Evolutionary conservation across 2,329 filamentous ascomycete genomes (phyloP).

Genomic region (Aspergillus puulaauensis): DNA sequence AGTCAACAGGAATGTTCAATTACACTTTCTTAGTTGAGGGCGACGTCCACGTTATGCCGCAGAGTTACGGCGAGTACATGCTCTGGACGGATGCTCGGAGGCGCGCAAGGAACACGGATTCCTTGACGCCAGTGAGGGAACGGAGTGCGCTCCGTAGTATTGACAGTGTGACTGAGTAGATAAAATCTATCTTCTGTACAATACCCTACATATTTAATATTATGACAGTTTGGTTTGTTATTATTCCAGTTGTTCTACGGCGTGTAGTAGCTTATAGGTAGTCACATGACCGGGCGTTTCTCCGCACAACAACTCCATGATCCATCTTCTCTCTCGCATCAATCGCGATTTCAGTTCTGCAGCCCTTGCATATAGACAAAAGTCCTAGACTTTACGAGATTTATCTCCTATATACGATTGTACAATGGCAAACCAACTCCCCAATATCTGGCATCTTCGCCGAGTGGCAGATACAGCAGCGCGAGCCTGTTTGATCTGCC

Average conservation of each 20-base stretch:
- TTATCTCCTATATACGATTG: neutral
- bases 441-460: slow-evolving; percentile 81
- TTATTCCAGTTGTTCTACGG: too few relatives aligned
- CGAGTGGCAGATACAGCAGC: slow-evolving; percentile 81
- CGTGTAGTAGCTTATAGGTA: neutral
- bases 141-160: slow-evolving; percentile 33
- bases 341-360: neutral
- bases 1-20: slow-evolving; percentile 72
- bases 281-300: slow-evolving; percentile 16
- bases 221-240: neutral
- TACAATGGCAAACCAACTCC: slow-evolving; percentile 40
- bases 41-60: slow-evolving; percentile 65
- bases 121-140: slow-evolving; percentile 38
- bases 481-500: slow-evolving; percentile 88
- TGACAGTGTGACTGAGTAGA: slow-evolving; percentile 42
- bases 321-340: neutral
- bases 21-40: slow-evolving; percentile 70
- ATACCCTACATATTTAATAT: neutral
- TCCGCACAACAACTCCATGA: slow-evolving; percentile 10
- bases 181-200: neutral
- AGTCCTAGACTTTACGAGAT: neutral
- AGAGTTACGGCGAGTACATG: slow-evolving; percentile 64
- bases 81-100: slow-evolving; percentile 62
- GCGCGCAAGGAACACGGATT: slow-evolving; percentile 53
- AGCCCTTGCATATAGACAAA: neutral